Conservation (phyloP, 75 land plant species). For the Cryptomeria japonica region DNA sequence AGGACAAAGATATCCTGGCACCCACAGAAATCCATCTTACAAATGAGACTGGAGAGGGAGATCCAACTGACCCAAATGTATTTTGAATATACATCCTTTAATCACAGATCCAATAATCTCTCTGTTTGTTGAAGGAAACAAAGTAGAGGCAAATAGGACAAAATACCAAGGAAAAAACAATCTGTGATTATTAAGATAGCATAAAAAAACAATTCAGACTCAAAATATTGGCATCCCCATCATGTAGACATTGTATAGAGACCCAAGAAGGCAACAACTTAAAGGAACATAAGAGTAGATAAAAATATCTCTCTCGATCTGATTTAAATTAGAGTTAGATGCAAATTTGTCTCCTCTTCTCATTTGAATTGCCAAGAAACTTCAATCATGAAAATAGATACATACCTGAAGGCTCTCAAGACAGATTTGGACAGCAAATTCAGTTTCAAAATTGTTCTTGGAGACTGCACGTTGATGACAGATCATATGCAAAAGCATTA, state of each 20-base stretch:
- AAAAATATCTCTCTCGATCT: neutral
- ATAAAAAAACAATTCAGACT: neutral
- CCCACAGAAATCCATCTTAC: neutral
- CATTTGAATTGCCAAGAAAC: neutral
- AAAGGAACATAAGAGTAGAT: neutral
- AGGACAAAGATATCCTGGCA: no score
- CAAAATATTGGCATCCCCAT: neutral
- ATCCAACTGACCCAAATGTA: neutral
- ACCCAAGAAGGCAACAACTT: neutral
- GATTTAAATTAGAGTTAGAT: neutral
- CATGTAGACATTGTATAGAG: no score
- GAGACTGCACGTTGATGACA: neutral
- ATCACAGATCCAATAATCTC: neutral
- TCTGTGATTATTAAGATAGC: neutral
- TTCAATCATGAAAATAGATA: neutral
- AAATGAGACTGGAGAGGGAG: neutral
- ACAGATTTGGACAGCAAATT: neutral
- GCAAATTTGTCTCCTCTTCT: neutral
- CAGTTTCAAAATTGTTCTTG: neutral
- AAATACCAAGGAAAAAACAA: neutral
- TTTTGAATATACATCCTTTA: neutral
- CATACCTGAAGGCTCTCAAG: neutral
- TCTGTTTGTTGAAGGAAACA: neutral
- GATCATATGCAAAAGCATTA: neutral
- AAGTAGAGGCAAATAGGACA: neutral